Evolutionary conservation across 352 stramenopile species (phyloP).

Genomic region (Phytophthora litchii): DNA sequence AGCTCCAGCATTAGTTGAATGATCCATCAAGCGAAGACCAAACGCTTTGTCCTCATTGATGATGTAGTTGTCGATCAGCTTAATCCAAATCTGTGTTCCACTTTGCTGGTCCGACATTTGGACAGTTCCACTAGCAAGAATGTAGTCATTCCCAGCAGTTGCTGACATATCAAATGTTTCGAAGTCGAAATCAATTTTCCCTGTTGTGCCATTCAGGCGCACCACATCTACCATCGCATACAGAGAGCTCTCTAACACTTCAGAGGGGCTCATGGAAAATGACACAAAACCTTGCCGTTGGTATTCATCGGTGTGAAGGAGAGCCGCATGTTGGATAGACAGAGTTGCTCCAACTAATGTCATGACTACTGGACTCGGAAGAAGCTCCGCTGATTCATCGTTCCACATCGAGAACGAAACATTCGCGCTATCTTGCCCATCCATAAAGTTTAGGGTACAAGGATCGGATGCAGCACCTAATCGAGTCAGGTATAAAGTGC

Average conservation of each 20-base stretch:
- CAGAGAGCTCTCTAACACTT: slow-evolving; percentile 41
- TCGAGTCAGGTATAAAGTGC: slow-evolving; percentile 35
- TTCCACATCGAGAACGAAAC: slow-evolving; percentile 47
- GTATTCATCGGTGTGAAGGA: slow-evolving; percentile 37
- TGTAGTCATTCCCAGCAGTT: slow-evolving; percentile 40
- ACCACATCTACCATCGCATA: slow-evolving; percentile 52
- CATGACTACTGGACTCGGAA: slow-evolving; percentile 19
- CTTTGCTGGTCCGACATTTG: slow-evolving; percentile 45
- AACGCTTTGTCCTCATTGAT: slow-evolving; percentile 43
- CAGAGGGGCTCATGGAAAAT: slow-evolving; percentile 32
- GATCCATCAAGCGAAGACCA: slow-evolving; percentile 45
- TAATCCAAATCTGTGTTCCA: slow-evolving; percentile 40
- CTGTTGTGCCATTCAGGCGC: slow-evolving; percentile 55
- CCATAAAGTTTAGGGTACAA: slow-evolving; percentile 42
- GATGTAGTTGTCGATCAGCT: slow-evolving; percentile 48
- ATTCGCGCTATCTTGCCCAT: slow-evolving; percentile 46
- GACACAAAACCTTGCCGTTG: slow-evolving; percentile 36
- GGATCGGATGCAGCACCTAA: slow-evolving; percentile 17
- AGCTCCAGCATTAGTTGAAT: background rate
- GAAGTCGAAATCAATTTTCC: slow-evolving; percentile 38
- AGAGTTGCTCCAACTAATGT: slow-evolving; percentile 27
- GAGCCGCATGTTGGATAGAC: slow-evolving; percentile 24
- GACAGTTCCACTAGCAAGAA: slow-evolving; percentile 31
- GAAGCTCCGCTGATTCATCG: slow-evolving; percentile 37
- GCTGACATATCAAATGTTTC: slow-evolving; percentile 58